These are phyloP conservation scores for Themeda triandra DNA, from an alignment of 176 grass and related monocot species.

Conservation along the genomic window DNA sequence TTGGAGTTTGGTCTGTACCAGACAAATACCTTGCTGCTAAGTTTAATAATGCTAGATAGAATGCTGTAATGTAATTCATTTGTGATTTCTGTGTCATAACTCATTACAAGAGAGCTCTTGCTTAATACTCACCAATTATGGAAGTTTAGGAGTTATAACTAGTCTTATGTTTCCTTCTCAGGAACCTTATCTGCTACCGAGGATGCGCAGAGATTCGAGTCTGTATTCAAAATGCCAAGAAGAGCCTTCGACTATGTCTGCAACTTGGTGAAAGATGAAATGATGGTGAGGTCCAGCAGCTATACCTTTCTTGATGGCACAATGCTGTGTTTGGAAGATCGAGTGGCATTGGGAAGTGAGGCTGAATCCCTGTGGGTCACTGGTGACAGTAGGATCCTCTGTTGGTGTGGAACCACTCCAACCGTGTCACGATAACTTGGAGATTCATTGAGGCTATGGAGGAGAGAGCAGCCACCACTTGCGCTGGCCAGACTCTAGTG, in stretches of 20 bases:
- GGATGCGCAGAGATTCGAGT: conserved; percentile 44
- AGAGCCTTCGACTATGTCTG: no score
- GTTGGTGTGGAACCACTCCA: conserved; percentile 58
- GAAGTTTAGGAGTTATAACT: background rate
- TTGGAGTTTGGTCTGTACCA: no score
- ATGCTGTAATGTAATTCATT: background rate
- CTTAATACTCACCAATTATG: background rate
- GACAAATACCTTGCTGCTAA: background rate
- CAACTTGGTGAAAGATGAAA: no score
- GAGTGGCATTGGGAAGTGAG: conserved; percentile 53
- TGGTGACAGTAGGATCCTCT: conserved; percentile 56
- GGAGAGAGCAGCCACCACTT: conserved; percentile 50
- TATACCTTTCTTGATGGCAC: conserved; percentile 48
- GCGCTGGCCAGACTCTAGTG: background rate
- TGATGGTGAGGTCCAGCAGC: no score
- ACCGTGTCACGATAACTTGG: conserved; percentile 63
- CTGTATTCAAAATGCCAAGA: background rate
- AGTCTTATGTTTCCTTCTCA: conserved; percentile 15
- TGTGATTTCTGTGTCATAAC: background rate
- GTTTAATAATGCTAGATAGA: background rate
- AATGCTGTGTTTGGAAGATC: conserved; percentile 51
- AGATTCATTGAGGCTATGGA: conserved; percentile 74
- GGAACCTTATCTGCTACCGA: conserved; percentile 41
- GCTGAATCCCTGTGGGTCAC: conserved; percentile 61
- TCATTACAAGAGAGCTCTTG: background rate